Evolutionary conservation across 352 stramenopile genomes (phyloP), one percentile per base, ranked within the genome.

Genomic region (Pythium brachiatum): DNA sequence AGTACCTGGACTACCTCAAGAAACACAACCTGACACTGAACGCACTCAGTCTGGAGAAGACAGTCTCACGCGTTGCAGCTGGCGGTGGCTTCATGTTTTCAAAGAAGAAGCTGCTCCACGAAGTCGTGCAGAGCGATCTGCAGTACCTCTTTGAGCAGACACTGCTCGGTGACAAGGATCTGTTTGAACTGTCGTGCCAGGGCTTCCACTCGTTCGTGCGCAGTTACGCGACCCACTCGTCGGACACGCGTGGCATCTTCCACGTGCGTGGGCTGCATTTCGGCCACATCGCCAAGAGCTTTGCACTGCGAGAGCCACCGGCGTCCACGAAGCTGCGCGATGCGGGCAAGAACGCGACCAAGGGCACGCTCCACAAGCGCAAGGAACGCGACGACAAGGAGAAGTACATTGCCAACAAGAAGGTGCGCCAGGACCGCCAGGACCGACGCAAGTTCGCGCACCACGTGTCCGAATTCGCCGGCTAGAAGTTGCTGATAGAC

Each of bases 1-100:
- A 88, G 38, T 99, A 99, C 64, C 64, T 99, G 4, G 82, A 98
- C 61, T 88, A 98, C 51, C 73, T 99, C 7, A 77, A 84, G 72
- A 88, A 86, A 32, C 86, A 93, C 44, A 88, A 83, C 18, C 60
- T 97, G 34, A 74, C 77, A 52, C 71, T 94, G 44, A 94, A 90
- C 27, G 84, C 88, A 31, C 65, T 97, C 51, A 95, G 86, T 44
- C 73, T 95, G 11, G 87, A 97, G 64, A 90, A 93, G 61, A 94
- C 83, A 1, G 64, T 95, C 51, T 81, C 79, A 20, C 81, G 81
- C 34, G 81, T 89, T 41, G 72, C 69, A 27, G 81, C 77, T 31
- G 75, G 77, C 53, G 84, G 74, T 32, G 83, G 77, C 29, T 91
- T 85, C 50, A 70, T 77, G 62, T 77, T 70, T 23, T 89, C 76